phyloP scores from a whole-genome alignment of 2,329 filamentous ascomycete species.

The Ophiostoma himal-ulmi region DNA sequence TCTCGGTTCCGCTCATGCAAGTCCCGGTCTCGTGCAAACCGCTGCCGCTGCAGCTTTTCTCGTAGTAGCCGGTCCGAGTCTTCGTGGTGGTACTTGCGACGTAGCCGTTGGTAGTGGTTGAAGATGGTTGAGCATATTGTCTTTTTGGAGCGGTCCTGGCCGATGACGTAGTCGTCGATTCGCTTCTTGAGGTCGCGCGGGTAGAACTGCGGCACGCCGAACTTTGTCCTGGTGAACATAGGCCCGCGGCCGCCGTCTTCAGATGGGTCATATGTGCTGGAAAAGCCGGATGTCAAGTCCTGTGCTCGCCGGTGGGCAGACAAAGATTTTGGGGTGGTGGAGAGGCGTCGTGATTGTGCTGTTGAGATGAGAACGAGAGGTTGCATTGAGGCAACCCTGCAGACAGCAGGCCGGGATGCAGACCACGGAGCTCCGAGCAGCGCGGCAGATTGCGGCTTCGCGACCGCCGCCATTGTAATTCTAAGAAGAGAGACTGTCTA shows the following conservation, averaged over 20 bases:
- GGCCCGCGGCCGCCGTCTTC: slow-evolving; percentile 50
- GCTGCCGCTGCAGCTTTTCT: slow-evolving; percentile 65
- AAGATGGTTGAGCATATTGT: slow-evolving; percentile 89
- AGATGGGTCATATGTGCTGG: slow-evolving; percentile 53
- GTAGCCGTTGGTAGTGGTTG: slow-evolving; percentile 89
- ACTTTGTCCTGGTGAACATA: slow-evolving; percentile 53
- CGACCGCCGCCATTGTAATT: slow-evolving; percentile 22
- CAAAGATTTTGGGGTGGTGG: slow-evolving; percentile 30
- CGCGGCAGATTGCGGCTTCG: slow-evolving; percentile 22
- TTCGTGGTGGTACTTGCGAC: slow-evolving; percentile 72
- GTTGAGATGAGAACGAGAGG: not conserved
- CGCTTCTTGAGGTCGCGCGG: slow-evolving; percentile 74
- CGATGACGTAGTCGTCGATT: slow-evolving; percentile 92
- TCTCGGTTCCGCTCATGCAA: slow-evolving; percentile 37
- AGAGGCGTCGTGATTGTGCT: slow-evolving; percentile 26
- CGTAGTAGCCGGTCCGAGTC: slow-evolving; percentile 51
- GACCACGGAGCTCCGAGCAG: slow-evolving; percentile 16
- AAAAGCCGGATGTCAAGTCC: slow-evolving; percentile 53
- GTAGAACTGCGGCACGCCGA: slow-evolving; percentile 59
- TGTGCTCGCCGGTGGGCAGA: slow-evolving; percentile 38
- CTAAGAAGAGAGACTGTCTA: not conserved
- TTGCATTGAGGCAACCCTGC: not conserved
- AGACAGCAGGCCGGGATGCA: not conserved
- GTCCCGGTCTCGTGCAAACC: slow-evolving; percentile 62
- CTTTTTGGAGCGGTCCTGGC: slow-evolving; percentile 91